Percentiles rank a stretch among this genome's conserved stretches.
These are phyloP conservation scores for Debaryomyces tyrocola DNA, from an alignment of 805 yeast species.

Conservation along the genomic window DNA sequence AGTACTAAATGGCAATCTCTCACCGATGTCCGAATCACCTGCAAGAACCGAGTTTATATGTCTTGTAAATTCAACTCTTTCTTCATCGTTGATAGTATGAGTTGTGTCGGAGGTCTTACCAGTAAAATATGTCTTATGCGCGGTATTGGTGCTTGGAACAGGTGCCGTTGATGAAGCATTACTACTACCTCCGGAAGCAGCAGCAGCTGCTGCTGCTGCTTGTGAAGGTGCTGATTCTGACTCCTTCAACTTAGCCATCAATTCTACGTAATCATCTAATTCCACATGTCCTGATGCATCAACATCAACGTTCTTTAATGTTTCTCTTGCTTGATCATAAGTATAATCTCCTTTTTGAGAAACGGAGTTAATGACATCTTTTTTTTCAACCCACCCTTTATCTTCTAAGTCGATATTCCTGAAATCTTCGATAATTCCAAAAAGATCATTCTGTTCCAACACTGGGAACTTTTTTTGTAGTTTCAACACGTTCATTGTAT, in stretches of 20 bases:
- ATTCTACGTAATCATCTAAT: conserved; percentile 86
- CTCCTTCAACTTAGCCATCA: conserved; percentile 78
- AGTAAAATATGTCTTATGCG: conserved; percentile 68
- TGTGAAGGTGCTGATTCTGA: conserved; percentile 14
- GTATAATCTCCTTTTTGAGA: conserved; percentile 76
- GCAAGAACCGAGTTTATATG: conserved; percentile 91
- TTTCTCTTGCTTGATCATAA: conserved; percentile 92
- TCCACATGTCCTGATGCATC: conserved; percentile 98
- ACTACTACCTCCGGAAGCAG: conserved; percentile 8
- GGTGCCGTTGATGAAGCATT: conserved; percentile 26
- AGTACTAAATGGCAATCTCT: conserved; percentile 85
- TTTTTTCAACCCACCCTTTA: conserved; percentile 92
- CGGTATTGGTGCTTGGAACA: conserved; percentile 49
- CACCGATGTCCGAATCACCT: conserved; percentile 84
- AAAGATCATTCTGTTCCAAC: conserved; percentile 82
- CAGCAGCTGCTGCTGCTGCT: conserved; percentile 17
- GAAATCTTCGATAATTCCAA: conserved; percentile 82
- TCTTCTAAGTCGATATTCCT: conserved; percentile 84
- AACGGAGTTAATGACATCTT: conserved; percentile 80
- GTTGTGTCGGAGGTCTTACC: conserved; percentile 91
- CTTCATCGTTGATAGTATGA: conserved; percentile 96
- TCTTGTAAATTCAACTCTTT: conserved; percentile 90
- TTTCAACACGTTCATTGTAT: conserved; percentile 43
- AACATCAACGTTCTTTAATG: conserved; percentile 84
- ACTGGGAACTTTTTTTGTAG: conserved; percentile 78